phyloP scores from a whole-genome alignment of 192 early-diverging fungal species.

The Geranomyces michiganensis region DNA sequence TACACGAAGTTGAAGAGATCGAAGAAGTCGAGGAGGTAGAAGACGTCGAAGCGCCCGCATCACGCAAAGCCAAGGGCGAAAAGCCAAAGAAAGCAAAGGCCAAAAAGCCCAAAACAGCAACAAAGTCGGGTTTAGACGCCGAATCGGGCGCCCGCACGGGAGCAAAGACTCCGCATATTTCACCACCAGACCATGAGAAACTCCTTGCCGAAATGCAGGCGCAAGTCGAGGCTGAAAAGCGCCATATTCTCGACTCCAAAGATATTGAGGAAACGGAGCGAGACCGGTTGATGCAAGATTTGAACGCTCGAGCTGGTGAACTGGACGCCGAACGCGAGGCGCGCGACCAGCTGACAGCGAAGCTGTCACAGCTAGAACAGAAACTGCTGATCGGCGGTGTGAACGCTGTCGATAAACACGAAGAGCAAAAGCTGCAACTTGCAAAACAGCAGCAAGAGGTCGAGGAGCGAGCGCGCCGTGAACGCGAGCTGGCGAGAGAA shows the following conservation, averaged over 20 bases:
- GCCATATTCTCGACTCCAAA: slow-evolving; percentile 54
- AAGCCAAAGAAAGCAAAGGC: slow-evolving; percentile 1
- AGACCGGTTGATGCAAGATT: slow-evolving; percentile 54
- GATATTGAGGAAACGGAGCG: slow-evolving; percentile 62
- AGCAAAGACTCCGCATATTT: slow-evolving; percentile 23
- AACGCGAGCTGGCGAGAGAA: slow-evolving; percentile 53
- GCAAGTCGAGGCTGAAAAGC: slow-evolving; percentile 61
- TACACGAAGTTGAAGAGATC: slow-evolving; percentile 54
- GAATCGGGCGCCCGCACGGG: background rate
- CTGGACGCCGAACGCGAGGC: slow-evolving; percentile 55
- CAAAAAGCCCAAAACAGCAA: slow-evolving; percentile 7
- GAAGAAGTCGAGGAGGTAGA: slow-evolving; percentile 49
- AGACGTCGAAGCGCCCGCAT: slow-evolving; percentile 20
- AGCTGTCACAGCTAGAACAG: slow-evolving; percentile 54
- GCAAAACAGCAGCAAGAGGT: slow-evolving; percentile 47
- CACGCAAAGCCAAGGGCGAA: slow-evolving; percentile 26
- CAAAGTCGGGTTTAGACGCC: background rate
- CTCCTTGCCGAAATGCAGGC: slow-evolving; percentile 50
- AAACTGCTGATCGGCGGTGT: slow-evolving; percentile 65
- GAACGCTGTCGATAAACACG: slow-evolving; percentile 54
- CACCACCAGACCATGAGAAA: slow-evolving; percentile 53
- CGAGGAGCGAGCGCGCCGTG: slow-evolving; percentile 47
- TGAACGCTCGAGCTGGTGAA: slow-evolving; percentile 53
- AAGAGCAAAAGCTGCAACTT: slow-evolving; percentile 55
- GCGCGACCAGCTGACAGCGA: slow-evolving; percentile 46